These are phyloP conservation scores for Quercus robur DNA, from an alignment of 306 rosid species.

Conservation along the genomic window DNA sequence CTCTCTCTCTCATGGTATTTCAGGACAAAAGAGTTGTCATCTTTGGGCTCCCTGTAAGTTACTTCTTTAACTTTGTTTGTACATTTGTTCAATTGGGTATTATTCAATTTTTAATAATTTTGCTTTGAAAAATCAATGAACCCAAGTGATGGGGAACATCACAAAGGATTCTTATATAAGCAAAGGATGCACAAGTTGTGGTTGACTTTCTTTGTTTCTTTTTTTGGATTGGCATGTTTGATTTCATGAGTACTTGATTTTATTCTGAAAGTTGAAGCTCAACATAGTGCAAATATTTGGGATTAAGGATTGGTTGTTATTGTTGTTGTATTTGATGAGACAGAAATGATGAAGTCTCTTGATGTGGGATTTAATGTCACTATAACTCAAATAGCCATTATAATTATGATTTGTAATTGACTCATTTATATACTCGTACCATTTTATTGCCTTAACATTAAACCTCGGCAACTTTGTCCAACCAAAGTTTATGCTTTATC, in stretches of 20 bases:
- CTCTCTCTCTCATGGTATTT: not conserved
- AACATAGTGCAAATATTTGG: not conserved
- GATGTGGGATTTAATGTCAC: not conserved
- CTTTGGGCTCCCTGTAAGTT: slow-evolving; percentile 96
- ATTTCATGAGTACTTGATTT: not conserved
- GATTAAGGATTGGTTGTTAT: not conserved
- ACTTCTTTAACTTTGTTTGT: not conserved
- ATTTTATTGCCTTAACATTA: not conserved
- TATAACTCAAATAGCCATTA: not conserved
- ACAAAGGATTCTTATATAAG: not conserved
- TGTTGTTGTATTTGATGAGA: not conserved
- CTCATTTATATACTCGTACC: not conserved
- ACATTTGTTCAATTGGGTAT: not conserved
- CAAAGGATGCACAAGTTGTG: not conserved
- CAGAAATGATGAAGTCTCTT: not conserved
- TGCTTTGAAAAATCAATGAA: not conserved
- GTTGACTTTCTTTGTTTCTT: not conserved
- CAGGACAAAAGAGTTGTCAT: slow-evolving; percentile 88
- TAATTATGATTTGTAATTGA: not conserved
- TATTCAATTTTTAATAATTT: not conserved
- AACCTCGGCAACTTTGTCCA: not conserved
- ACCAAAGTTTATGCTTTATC: not conserved
- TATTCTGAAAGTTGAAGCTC: not conserved
- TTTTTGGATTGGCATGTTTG: not conserved
- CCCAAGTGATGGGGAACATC: not conserved